These are phyloP conservation scores for Cyclocybe cylindracea DNA, from an alignment of 768 basidiomycete species.

Conservation along the genomic window DNA sequence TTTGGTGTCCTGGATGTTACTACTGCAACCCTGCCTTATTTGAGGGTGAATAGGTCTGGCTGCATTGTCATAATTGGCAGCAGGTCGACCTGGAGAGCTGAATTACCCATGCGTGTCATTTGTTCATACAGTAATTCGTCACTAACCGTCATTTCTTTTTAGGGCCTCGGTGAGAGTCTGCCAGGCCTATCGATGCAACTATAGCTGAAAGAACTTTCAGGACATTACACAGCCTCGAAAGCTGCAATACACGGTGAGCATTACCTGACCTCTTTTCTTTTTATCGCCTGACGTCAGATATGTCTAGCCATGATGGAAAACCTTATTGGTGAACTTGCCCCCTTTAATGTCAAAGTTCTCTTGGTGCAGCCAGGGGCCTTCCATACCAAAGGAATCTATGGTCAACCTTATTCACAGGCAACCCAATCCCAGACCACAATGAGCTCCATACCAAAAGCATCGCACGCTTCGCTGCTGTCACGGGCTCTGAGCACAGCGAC, in stretches of 20 bases:
- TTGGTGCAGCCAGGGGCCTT: conserved; percentile 63
- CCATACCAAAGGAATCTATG: conserved; percentile 59
- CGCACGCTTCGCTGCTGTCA: conserved; percentile 31
- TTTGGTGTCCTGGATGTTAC: conserved; percentile 58
- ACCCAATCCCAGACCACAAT: conserved; percentile 55
- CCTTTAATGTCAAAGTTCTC: conserved; percentile 55
- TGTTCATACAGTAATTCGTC: background rate
- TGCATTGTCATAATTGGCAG: conserved; percentile 55
- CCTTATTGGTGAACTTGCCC: conserved; percentile 52
- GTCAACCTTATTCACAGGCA: conserved; percentile 34
- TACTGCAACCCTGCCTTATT: conserved; percentile 49
- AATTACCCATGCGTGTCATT: conserved; percentile 36
- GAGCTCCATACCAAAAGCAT: too few relatives aligned
- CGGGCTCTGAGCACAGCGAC: conserved; percentile 53
- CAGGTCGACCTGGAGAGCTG: conserved; percentile 51
- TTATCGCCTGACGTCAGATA: background rate
- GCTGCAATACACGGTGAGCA: conserved; percentile 56
- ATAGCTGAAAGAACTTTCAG: conserved; percentile 3
- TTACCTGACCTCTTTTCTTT: background rate
- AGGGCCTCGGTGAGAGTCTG: conserved; percentile 39
- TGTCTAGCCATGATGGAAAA: conserved; percentile 55
- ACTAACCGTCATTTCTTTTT: background rate
- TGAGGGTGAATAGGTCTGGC: conserved; percentile 45
- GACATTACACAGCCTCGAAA: conserved; percentile 55
- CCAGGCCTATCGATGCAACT: too few relatives aligned